Conservation (phyloP, 148 eudicot genomes). For the Nepenthes gracilis region DNA sequence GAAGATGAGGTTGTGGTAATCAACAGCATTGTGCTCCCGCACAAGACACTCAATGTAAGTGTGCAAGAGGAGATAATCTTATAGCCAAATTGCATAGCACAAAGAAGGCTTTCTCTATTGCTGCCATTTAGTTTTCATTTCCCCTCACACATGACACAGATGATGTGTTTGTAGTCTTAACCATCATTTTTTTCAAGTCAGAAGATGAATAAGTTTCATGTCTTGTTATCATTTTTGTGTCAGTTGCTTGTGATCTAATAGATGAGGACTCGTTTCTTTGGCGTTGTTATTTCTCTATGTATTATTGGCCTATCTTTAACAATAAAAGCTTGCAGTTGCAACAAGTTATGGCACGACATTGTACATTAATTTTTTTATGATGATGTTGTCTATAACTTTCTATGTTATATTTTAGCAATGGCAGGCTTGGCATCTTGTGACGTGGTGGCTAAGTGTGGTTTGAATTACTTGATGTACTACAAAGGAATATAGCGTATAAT, state of each 20-base stretch:
- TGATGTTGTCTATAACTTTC: no score
- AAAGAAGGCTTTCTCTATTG: no score
- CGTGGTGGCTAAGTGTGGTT: no score
- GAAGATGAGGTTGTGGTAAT: slow-evolving; percentile 68
- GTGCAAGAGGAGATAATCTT: slow-evolving; percentile 71
- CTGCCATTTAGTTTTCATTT: neutral
- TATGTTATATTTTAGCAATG: no score
- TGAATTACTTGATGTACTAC: no score
- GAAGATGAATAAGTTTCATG: neutral
- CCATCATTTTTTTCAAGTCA: neutral
- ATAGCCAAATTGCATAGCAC: slow-evolving; percentile 7
- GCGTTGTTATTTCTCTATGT: no score
- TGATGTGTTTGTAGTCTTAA: neutral
- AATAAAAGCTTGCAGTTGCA: no score
- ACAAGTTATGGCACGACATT: no score
- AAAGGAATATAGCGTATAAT: no score
- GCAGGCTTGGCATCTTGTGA: no score
- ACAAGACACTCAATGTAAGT: slow-evolving; percentile 77
- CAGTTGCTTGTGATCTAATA: neutral
- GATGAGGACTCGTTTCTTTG: neutral
- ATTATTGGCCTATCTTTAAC: no score
- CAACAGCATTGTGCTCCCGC: slow-evolving; percentile 64
- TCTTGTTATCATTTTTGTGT: neutral
- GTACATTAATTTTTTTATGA: no score
- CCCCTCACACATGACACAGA: neutral